These are phyloP conservation scores for Torrubiella hemipterigena DNA, from an alignment of 2,329 filamentous ascomycete genomes.

Conservation along the genomic window DNA sequence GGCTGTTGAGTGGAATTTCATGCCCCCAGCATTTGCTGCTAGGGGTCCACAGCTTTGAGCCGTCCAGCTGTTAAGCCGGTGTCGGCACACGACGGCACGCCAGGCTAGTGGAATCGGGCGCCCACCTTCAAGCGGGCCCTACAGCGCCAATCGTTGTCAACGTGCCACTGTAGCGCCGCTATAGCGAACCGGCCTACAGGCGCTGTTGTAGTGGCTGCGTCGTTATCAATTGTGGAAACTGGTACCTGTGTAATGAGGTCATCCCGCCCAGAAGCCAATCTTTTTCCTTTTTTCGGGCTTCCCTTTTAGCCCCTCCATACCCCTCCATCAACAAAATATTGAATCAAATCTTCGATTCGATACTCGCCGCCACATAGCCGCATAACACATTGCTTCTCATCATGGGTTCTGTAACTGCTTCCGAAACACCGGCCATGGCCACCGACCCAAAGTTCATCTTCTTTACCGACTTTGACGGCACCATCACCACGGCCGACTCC, in stretches of 20 bases:
- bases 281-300: not conserved
- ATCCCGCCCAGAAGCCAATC: not conserved
- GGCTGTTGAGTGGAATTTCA: no score
- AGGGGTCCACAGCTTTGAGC: no score
- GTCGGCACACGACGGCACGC: no score
- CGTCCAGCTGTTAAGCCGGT: no score
- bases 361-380: not conserved
- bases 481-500: constrained; percentile 64
- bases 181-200: no score
- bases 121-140: no score
- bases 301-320: not conserved
- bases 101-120: no score
- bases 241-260: no score
- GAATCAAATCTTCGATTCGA: not conserved
- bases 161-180: no score
- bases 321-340: not conserved
- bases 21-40: no score
- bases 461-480: constrained; percentile 98
- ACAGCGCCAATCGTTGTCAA: no score
- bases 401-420: constrained; percentile 30
- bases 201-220: no score
- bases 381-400: constrained; percentile 8
- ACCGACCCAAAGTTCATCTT: constrained; percentile 84
- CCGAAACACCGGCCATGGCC: constrained; percentile 43
- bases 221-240: constrained; percentile 6